Evolutionary conservation across 2,329 filamentous ascomycete genomes (phyloP), one percentile per base, ranked within the genome.

Genomic region (Ceratocystis lukuohia): DNA sequence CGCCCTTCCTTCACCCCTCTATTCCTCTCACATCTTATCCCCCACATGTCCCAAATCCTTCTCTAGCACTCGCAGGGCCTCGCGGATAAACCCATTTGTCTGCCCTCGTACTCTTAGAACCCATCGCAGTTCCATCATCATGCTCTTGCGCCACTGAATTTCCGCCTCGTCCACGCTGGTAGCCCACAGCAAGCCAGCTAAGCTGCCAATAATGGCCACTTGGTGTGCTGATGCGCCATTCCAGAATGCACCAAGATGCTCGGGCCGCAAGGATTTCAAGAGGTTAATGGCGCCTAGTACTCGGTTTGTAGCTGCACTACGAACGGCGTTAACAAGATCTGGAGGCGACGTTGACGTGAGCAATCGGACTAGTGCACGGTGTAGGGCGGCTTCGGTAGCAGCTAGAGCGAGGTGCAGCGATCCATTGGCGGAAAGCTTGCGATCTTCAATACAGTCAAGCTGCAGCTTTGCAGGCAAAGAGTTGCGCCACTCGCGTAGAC

Each of bases 401-500:
- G 77, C 75, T 68, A 77, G 78, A 0, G 77, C 76, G 5, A 79
- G 72, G 44, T 77, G 74, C 12, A 79, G 69, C 37, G 75, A 77
- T 1, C 77, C 77, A 69, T 69, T 74, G 66, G 75, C 76, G 48
- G 73, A 76, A 33, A 77, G 71, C 67, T 76, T 76, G 69, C 75
- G 72, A 17, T 73, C 71, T 64, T 72, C 72, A 2, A 72, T 72
- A 3, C 74, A 71, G 57, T 79, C 76, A 67, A 80, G 73, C 22
- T 76, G 76, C n/a, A 79, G 72, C 64, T 72, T 74, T 37, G 75
- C 71, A 0, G 78, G 78, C 7, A 80, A 70, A n/a, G 71, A 73
- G n/a, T 75, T 73, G 56, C 76, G 76, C 79, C 79, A 81, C 57
- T 78, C 74, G 59, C 77, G 78, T 5, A 80, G 71, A 17, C 74